A percentile compares a stretch with the other conserved stretches of the same genome.
These are phyloP conservation scores for Magnusiomyces clavatus DNA, from an alignment of 1,139 yeast species.

Conservation along the genomic window DNA sequence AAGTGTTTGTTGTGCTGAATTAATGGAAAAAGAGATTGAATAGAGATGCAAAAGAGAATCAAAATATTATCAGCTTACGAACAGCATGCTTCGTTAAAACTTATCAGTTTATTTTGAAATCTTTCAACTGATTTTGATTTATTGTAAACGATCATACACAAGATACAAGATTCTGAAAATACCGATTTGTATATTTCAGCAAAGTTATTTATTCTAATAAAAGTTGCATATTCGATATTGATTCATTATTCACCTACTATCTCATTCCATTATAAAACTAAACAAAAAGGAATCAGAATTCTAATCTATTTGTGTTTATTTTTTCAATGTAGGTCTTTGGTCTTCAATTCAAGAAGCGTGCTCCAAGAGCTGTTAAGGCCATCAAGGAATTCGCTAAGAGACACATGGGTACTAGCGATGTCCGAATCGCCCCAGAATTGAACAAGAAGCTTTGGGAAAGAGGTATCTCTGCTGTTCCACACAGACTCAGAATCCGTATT, in stretches of 20 bases:
- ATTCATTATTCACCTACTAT: no score
- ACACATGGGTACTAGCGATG: conserved; percentile 99
- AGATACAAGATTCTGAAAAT: no score
- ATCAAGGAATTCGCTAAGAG: conserved; percentile 96
- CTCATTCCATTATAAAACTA: no score
- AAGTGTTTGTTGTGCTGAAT: background rate
- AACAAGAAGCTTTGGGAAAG: conserved; percentile 99
- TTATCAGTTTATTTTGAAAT: no score
- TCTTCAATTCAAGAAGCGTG: conserved; percentile 98
- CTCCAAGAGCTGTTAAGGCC: conserved; percentile 99
- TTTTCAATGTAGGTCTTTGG: conserved; percentile 66
- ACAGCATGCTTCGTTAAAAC: no score
- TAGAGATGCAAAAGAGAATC: background rate
- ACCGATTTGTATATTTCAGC: no score
- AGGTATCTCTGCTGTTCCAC: conserved; percentile 99
- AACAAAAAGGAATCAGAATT: background rate
- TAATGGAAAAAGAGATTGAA: background rate
- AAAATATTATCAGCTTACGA: no score
- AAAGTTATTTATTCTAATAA: no score
- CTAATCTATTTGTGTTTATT: conserved; percentile 15
- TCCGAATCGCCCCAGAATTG: conserved; percentile 97
- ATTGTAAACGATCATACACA: no score
- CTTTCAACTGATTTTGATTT: no score
- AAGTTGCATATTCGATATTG: no score
- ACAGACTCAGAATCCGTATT: conserved; percentile 97